Evolutionary conservation across 768 basidiomycete species (phyloP).

Genomic region (Phylloporus sp.): DNA sequence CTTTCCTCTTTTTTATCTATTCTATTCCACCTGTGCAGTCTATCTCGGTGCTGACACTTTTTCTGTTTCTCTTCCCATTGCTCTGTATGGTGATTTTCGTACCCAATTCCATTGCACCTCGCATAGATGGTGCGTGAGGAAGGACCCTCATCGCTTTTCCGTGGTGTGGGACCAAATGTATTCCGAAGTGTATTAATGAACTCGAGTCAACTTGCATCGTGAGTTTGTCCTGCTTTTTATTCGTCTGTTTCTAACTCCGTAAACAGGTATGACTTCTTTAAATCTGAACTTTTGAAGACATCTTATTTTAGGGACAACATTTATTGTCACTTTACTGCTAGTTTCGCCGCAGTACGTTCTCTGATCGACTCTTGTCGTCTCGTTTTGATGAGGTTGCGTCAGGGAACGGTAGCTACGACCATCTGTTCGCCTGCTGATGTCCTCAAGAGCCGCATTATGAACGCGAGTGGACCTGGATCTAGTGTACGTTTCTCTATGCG

Average conservation of each 20-base stretch:
- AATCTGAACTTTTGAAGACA: conserved; percentile 72
- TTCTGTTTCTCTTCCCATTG: background rate
- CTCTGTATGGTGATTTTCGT: background rate
- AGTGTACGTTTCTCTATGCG: conserved; percentile 42
- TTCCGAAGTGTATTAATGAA: conserved; percentile 88
- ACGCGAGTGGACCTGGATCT: conserved; percentile 78
- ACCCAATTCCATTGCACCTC: background rate
- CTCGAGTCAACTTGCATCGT: conserved; percentile 89
- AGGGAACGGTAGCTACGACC: conserved; percentile 88
- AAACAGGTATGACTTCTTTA: conserved; percentile 85
- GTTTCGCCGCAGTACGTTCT: conserved; percentile 70
- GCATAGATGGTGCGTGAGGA: conserved; percentile 83
- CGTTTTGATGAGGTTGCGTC: conserved; percentile 1
- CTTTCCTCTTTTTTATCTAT: background rate
- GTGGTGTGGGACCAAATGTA: conserved; percentile 82
- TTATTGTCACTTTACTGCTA: conserved; percentile 76
- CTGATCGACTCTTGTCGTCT: background rate
- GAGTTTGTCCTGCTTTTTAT: conserved; percentile 26
- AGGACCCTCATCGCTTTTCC: conserved; percentile 66
- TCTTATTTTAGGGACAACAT: conserved; percentile 80
- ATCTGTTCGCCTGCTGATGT: conserved; percentile 89
- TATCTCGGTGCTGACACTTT: conserved; percentile 6
- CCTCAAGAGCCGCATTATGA: conserved; percentile 88
- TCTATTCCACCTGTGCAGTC: background rate
- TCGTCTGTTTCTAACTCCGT: background rate